Base-by-base conservation (phyloP, 495 filamentous ascomycete species). In the Tuber microsphaerosporum region DNA sequence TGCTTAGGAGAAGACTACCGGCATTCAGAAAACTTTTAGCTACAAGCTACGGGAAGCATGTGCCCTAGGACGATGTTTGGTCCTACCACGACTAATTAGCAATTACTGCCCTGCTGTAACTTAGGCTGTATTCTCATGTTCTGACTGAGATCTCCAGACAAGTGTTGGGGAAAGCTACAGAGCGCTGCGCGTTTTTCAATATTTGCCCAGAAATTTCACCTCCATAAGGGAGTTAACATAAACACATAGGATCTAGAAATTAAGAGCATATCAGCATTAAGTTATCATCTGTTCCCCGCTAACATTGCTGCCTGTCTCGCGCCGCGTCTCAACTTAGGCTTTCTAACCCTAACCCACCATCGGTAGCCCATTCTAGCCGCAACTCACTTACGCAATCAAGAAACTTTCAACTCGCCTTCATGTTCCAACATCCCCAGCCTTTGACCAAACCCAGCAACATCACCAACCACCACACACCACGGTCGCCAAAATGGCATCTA, bases 401-500 rank as follows among this genome's bases (percentile, higher is more conserved):
- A 31, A 65, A 34, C 56, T 19, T 65, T 65, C 56, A 65, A 61
- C n/a, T 16, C 51, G n/a, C 26, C 26, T 61, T 61, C n/a, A 10
- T n/a, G 2, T 61, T 61, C 14, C 10, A 61, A 61, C 51, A n/a
- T 61, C 26, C 12, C n/a, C 12, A 20, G 12, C 51, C n/a, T 61
- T 61, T n/a, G 14, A 5, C n/a, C 26, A 31, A 34, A 16, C 14
- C 39, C 42, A 39, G 26, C 56, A 42, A 19, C n/a, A 51, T 6
- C 74, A 10, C 68, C n/a, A 37, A 19, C 45, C 43, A 48, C 26
- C 41, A 31, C 20, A 0, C 10, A 51, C 68, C 51, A 71, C 75
- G 37, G 75, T 69, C 39, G 75, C 75, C 68, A 72, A 51, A 71
- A 86, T 86, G 84, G 79, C 83, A 68, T 83, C 85, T 44, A 83